phyloP scores from a whole-genome alignment of 2,329 filamentous ascomycete species.

The Chlorencoelia australis region DNA sequence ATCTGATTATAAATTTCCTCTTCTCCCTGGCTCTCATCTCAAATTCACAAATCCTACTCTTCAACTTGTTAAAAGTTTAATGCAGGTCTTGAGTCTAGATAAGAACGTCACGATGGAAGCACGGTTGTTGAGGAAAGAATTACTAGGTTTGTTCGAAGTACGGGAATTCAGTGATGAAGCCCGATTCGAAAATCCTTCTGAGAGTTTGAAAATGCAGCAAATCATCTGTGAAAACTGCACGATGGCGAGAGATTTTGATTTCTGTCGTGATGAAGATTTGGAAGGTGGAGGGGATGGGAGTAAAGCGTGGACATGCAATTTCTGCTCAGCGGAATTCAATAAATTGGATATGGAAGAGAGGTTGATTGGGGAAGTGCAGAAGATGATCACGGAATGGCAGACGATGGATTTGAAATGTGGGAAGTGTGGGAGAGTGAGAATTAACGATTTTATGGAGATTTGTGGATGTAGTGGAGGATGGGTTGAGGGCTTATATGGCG shows the following conservation, averaged over 20 bases:
- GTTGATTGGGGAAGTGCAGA: constrained; percentile 67
- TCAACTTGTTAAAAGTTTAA: constrained; percentile 84
- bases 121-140: constrained; percentile 76
- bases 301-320: constrained; percentile 62
- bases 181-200: constrained; percentile 78
- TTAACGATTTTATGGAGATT: constrained; percentile 95
- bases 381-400: constrained; percentile 67
- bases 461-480: constrained; percentile 87
- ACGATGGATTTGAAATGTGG: constrained; percentile 81
- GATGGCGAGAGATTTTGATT: constrained; percentile 75
- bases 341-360: constrained; percentile 75
- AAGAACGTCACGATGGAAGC: constrained; percentile 85
- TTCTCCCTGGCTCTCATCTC: constrained; percentile 63
- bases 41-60: constrained; percentile 63
- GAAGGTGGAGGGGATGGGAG: constrained; percentile 38
- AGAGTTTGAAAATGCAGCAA: constrained; percentile 61
- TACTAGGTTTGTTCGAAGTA: constrained; percentile 84
- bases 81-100: constrained; percentile 85
- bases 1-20: constrained; percentile 76
- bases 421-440: constrained; percentile 59
- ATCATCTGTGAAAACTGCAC: constrained; percentile 88
- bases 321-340: constrained; percentile 68
- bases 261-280: constrained; percentile 82
- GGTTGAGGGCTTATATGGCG: constrained; percentile 59
- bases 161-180: constrained; percentile 86